phyloP scores from a whole-genome alignment of 768 basidiomycete genomes.

The Mycena crocata region DNA sequence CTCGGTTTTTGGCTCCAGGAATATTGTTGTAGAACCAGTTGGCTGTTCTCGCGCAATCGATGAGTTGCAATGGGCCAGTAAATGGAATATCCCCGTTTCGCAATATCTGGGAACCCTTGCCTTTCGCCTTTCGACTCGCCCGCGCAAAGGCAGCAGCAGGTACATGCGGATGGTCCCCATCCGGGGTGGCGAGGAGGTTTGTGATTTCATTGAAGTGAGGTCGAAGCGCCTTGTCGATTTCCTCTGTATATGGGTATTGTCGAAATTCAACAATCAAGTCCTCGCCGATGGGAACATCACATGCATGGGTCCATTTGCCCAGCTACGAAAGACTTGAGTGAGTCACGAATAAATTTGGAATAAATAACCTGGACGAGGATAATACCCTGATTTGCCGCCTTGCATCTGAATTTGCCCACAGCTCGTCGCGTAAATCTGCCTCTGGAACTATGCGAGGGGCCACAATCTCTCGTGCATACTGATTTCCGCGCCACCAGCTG shows the following conservation, averaged over 20 bases:
- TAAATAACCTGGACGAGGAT: no score
- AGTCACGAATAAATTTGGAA: background rate
- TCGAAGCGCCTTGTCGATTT: background rate
- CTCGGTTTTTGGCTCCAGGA: background rate
- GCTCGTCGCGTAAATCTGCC: background rate
- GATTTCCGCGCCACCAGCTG: constrained; percentile 6
- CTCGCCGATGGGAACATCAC: background rate
- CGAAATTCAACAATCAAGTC: background rate
- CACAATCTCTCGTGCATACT: background rate
- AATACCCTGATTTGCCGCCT: background rate
- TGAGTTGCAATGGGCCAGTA: background rate
- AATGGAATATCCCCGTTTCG: background rate
- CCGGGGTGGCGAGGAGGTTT: background rate
- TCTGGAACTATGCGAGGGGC: background rate
- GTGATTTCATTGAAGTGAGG: background rate
- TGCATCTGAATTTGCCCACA: background rate
- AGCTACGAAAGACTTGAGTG: background rate
- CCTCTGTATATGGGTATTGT: background rate
- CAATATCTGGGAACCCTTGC: background rate
- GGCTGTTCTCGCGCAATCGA: background rate
- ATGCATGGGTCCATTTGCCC: background rate
- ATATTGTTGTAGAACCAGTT: constrained; percentile 7
- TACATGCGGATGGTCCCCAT: background rate
- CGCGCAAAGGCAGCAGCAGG: background rate
- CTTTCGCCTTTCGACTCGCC: background rate